Conservation (phyloP, 2,329 filamentous ascomycete genomes). For the Pyrenochaeta sp. region DNA sequence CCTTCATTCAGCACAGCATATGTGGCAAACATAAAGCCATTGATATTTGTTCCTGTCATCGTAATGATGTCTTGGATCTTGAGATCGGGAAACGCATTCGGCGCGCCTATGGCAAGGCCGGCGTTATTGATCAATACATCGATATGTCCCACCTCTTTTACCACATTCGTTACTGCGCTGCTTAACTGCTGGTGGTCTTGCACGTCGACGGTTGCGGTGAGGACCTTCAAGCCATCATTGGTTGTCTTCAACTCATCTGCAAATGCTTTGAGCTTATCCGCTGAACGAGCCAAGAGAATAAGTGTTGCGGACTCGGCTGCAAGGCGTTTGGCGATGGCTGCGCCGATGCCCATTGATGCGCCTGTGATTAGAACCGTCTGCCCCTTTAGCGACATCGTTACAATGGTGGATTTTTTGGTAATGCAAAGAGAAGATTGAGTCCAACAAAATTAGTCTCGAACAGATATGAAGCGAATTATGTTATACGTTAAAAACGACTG, state of each 20-base stretch:
- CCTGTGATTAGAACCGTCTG: conserved; percentile 46
- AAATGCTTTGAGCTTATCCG: conserved; percentile 34
- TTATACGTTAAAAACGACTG: too few species aligned
- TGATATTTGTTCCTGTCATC: conserved; percentile 60
- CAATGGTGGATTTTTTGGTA: background rate
- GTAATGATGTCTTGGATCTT: conserved; percentile 53
- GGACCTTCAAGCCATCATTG: conserved; percentile 27
- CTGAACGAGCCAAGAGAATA: conserved; percentile 54
- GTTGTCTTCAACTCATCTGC: conserved; percentile 22
- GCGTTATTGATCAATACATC: conserved; percentile 61
- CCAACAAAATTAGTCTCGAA: too few species aligned
- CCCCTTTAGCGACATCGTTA: conserved; percentile 35
- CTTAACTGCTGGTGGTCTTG: conserved; percentile 42
- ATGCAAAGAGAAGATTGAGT: too few species aligned
- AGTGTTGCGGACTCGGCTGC: conserved; percentile 53
- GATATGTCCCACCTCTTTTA: conserved; percentile 47
- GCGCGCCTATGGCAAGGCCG: conserved; percentile 59
- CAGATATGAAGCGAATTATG: too few species aligned
- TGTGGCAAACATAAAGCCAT: conserved; percentile 58
- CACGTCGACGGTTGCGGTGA: conserved; percentile 45
- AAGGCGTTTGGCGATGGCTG: conserved; percentile 52
- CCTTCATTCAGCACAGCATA: conserved; percentile 56
- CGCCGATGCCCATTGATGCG: conserved; percentile 60
- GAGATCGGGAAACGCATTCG: conserved; percentile 53
- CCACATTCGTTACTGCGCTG: conserved; percentile 25